Conservation (phyloP, 2,329 filamentous ascomycete genomes). For the Trichoderma semiorbis region DNA sequence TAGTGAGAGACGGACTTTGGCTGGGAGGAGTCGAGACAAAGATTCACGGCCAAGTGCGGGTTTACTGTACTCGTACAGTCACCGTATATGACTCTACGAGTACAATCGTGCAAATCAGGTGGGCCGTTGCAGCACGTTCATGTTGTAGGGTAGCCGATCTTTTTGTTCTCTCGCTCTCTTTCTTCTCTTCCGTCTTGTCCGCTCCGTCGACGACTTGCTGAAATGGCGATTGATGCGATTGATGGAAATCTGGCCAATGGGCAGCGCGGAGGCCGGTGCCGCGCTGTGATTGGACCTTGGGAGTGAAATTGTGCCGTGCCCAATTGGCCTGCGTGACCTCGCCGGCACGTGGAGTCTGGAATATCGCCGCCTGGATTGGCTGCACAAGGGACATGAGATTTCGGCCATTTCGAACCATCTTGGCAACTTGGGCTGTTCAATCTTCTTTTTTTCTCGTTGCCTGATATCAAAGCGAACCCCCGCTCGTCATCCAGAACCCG, state of each 20-base stretch:
- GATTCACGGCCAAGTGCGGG: not conserved
- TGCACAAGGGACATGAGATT: not conserved
- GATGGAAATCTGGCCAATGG: slow-evolving; percentile 30
- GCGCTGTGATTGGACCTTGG: slow-evolving; percentile 26
- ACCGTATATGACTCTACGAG: not conserved
- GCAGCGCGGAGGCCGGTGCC: slow-evolving; percentile 19
- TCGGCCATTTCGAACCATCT: not conserved
- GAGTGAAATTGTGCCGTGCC: slow-evolving; percentile 23
- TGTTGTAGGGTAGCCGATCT: not conserved
- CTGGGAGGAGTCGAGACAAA: not conserved
- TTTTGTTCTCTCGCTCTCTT: not conserved
- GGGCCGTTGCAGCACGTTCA: not conserved
- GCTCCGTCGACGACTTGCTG: slow-evolving; percentile 18
- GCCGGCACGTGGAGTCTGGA: slow-evolving; percentile 14
- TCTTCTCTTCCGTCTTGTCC: not conserved
- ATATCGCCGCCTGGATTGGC: slow-evolving; percentile 3
- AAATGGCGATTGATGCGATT: slow-evolving; percentile 30
- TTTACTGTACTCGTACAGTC: not conserved
- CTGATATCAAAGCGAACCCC: not conserved
- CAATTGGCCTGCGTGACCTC: slow-evolving; percentile 18
- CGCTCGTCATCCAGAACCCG: not conserved
- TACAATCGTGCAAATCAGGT: not conserved
- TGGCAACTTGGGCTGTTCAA: not conserved
- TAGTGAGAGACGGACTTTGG: not conserved
- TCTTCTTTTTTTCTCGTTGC: not conserved